Conservation (phyloP, 176 grass and related monocot genomes). For the Hsuehochloa calcarea region DNA sequence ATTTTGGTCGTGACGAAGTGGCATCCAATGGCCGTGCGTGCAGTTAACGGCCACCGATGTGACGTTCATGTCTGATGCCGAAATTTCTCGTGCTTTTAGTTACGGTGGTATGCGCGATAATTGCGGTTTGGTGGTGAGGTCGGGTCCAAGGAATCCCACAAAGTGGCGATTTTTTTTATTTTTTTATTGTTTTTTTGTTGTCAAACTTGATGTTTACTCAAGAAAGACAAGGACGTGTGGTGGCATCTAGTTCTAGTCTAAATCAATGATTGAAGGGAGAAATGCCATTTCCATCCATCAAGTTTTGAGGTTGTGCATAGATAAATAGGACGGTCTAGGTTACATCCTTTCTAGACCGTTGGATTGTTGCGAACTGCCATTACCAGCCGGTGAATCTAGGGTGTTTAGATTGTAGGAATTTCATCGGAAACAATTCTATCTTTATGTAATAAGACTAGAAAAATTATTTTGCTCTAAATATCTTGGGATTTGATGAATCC, state of each 20-base stretch:
- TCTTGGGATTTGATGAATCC: no score
- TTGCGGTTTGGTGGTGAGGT: neutral
- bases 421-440: no score
- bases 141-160: conserved; percentile 17
- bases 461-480: no score
- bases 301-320: neutral
- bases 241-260: neutral
- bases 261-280: neutral
- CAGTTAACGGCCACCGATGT: conserved; percentile 36
- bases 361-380: no score
- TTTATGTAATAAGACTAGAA: no score
- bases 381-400: no score
- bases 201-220: conserved; percentile 25
- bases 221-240: neutral
- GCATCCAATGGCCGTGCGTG: conserved; percentile 8
- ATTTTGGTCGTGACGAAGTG: conserved; percentile 4
- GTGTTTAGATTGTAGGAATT: no score
- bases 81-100: conserved; percentile 1
- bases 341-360: no score
- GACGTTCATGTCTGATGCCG: neutral
- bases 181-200: no score
- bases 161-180: no score
- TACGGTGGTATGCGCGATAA: neutral
- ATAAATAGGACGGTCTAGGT: neutral
- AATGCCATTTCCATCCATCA: neutral